A percentile compares a stretch with the other conserved stretches of the same genome.
Evolutionary conservation across 192 early-diverging fungal species (phyloP).

Genomic region (Coemansia sp.): DNA sequence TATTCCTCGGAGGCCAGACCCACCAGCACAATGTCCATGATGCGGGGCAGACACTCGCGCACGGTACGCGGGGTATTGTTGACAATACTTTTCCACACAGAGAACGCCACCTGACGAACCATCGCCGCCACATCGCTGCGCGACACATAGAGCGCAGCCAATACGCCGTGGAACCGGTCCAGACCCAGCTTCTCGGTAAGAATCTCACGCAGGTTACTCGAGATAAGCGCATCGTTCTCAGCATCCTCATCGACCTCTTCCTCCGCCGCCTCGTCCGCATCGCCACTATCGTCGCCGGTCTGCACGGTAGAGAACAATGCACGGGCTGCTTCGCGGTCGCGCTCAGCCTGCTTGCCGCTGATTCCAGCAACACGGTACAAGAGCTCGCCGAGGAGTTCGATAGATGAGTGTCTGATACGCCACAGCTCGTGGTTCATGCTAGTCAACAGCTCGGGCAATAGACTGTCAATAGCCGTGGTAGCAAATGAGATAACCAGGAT

Average conservation of each 20-base stretch:
- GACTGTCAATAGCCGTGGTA: conserved; percentile 78
- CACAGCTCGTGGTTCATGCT: conserved; percentile 91
- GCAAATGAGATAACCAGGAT: conserved; percentile 94
- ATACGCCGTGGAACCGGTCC: conserved; percentile 79
- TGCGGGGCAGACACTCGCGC: conserved; percentile 87
- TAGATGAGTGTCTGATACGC: conserved; percentile 93
- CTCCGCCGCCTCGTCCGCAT: conserved; percentile 24
- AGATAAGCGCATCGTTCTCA: conserved; percentile 35
- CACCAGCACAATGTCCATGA: conserved; percentile 90
- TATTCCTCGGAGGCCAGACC: conserved; percentile 71
- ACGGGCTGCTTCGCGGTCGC: conserved; percentile 48
- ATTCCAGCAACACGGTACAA: conserved; percentile 90
- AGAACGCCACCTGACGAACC: conserved; percentile 85
- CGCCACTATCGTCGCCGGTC: conserved; percentile 49
- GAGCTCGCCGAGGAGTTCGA: conserved; percentile 94
- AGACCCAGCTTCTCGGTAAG: conserved; percentile 80
- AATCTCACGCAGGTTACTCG: conserved; percentile 46
- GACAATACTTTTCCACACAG: conserved; percentile 96
- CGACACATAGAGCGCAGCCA: conserved; percentile 91
- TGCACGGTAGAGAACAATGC: conserved; percentile 49
- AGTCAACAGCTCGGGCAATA: conserved; percentile 87
- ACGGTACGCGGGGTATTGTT: conserved; percentile 95
- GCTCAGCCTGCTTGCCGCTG: conserved; percentile 62
- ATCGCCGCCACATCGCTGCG: conserved; percentile 76
- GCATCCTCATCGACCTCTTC: conserved; percentile 26